Base-by-base conservation (phyloP, 2,329 filamentous ascomycete genomes). In the Penicillium sp. region DNA sequence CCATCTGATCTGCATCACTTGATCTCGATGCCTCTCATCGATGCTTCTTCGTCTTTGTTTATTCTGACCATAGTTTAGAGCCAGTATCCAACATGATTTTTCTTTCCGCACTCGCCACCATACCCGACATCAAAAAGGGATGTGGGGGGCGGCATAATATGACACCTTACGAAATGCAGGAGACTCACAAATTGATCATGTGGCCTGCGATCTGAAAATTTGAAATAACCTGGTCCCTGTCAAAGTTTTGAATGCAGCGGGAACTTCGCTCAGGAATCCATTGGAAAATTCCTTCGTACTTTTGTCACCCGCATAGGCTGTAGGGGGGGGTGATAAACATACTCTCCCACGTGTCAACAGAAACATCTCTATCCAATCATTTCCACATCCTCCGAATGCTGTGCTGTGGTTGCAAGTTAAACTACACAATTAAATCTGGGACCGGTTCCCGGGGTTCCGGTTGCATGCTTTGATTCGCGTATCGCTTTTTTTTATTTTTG, bases 201-300 rank as follows among this genome's bases (percentile, higher is more conserved):
- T 48, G 45, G 45, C 26, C 45, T 43, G 19, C 30, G 11, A 48
- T 48, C 35, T 51, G 48, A 51, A 51, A 33, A 30, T 48, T 51
- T 35, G 48, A 51, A 51, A 33, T 51, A 19, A n/a, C 10, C 30
- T 51, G 48, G 48, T 51, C 28, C 28, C 11, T 51, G 48, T 25
- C 30, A 3, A 22, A n/a, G 16, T 30, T n/a, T 1, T 35, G 48
- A 35, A 35, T 35, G 48, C 28, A 35, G 14, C 19, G 30, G 30
- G 28, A 51, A 35, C 48, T 51, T 48, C 25, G 28, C 28, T 11
- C 33, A 35, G 22, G 33, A 51, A 11, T 13, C n/a, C 30, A 6
- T 28, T 46, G 19, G n/a, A 26, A n/a, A 28, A 28, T n/a, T 30
- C 14, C 45, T 48, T 48, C 13, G 45, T 48, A 48, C 45, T 48